Base-by-base conservation (phyloP, 306 rosid genomes). In the Coriaria nepalensis region DNA sequence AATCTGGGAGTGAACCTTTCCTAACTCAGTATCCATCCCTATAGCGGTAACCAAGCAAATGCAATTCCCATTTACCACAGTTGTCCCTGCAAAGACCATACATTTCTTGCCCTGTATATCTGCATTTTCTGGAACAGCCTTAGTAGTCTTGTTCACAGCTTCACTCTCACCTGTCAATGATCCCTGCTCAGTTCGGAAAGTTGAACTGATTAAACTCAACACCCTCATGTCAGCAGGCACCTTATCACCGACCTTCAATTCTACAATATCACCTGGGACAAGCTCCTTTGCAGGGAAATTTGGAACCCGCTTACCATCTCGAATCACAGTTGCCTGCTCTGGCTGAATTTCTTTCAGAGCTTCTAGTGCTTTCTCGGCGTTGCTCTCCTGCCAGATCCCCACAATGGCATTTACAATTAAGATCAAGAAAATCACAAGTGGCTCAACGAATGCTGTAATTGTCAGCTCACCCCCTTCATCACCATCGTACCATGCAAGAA, bases 311-410 rank as follows among this genome's bases (percentile, higher is more conserved):
- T 4, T 36, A 6, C 69, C 60, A 14, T 83, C 72, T 0, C 97
- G 73, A 56, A 76, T 38, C 36, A 88, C 90, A 0, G 71, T 1
- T 0, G 97, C 97, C 11, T 73, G 86, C 72, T 83, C 90, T 2
- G 96, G 78, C 41, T 88, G 96, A 66, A 88, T 88, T 75, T 88
- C 96, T 33, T 88, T 88, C 9, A 88, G 61, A 5, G 97, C 95
- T 57, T 83, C 95, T 8, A 88, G 55, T 8, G 97, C 97, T 73
- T 84, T 84, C 70, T 88, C 97, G 5, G 97, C 97, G 56, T 88
- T 76, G 66, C 63, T 88, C 69, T 88, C 97, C 49, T 88, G 97
- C 97, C 97, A 88, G 38, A 88, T 77, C 0, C 97, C 95, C 5
- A 88, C 95, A 6, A 68, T 15, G 0, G 95, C 96, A 61, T 73